Base-by-base conservation (phyloP, 75 land plant genomes). In the Pinus albicaulis region DNA sequence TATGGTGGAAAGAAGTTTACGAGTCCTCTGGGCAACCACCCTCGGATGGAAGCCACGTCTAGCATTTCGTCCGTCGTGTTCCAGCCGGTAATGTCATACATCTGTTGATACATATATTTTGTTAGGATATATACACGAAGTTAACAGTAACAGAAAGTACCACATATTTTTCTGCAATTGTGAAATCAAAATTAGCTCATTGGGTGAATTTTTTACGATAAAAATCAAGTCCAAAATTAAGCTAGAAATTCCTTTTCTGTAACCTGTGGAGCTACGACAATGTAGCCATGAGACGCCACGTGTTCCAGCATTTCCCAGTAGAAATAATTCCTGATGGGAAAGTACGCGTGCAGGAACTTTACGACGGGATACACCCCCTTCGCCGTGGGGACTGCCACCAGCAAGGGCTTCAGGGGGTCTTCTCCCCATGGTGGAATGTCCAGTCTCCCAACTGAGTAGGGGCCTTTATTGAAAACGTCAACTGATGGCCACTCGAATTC, bases 281-380 rank as follows among this genome's bases (percentile, higher is more conserved):
- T 65, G 52, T 28, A 77, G 38, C 78, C 78, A 22, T 77, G 78
- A 24, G 78, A 77, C 5, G 78, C 78, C 55, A 77, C 64, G 74
- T 77, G 78, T 4, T 66, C 77, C 78, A 77, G 60, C 16, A 77
- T 20, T 7, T 77, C 24, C 28, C 55, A 44, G 24, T 77, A 77
- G 55, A 77, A 77, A n/a, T 69, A n/a, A 44, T 65, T 68, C 36
- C 55, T 22, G 5, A 77, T 23, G 26, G 74, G 69, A 34, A 65
- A 28, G 24, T 58, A 77, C n/a, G 55, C 76, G 23, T 77, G 78
- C 13, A 53, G 34, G 31, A 77, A 68, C 6, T 48, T 11, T 16
- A 77, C 11, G 20, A 77, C 74, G 20, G 74, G 74, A 26, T 73
- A 73, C 24, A 6, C 25, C 19, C 74, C 74, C 7, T 5, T 4